Conservation (phyloP, 2,329 filamentous ascomycete species). For the Arthrobotrys megalospora region DNA sequence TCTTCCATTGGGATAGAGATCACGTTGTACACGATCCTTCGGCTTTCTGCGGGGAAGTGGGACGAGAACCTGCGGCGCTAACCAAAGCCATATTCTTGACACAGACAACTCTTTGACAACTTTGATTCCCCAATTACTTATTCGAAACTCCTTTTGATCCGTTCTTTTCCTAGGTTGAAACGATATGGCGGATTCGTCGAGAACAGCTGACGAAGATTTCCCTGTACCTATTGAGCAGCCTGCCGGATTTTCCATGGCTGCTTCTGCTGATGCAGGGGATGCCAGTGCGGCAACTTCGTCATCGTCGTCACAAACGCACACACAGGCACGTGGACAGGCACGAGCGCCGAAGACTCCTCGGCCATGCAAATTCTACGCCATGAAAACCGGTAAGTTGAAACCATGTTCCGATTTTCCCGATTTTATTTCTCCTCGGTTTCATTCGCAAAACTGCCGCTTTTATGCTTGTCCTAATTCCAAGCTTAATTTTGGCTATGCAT, state of each 20-base stretch:
- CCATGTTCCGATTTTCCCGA: constrained; percentile 55
- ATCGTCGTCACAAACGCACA: constrained; percentile 30
- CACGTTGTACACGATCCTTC: constrained; percentile 60
- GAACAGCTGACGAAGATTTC: constrained; percentile 58
- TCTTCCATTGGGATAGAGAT: constrained; percentile 41
- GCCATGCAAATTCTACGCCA: constrained; percentile 55
- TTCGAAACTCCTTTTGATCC: constrained; percentile 27
- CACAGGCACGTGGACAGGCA: constrained; percentile 51
- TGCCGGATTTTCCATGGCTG: constrained; percentile 48
- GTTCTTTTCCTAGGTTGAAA: constrained; percentile 40
- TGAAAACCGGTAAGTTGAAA: constrained; percentile 51
- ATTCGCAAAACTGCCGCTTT: constrained; percentile 23
- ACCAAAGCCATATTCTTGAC: constrained; percentile 28
- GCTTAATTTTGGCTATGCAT: constrained; percentile 38
- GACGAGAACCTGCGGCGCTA: constrained; percentile 44
- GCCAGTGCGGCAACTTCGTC: constrained; percentile 49
- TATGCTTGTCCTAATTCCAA: constrained; percentile 23
- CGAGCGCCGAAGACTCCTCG: constrained; percentile 29
- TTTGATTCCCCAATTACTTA: constrained; percentile 13
- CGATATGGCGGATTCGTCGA: constrained; percentile 51
- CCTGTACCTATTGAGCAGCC: constrained; percentile 49
- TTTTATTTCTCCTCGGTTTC: constrained; percentile 9
- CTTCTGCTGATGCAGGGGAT: constrained; percentile 31
- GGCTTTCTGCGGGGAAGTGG: constrained; percentile 60
- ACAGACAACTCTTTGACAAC: constrained; percentile 30